Evolutionary conservation across 2,329 filamentous ascomycete species (phyloP).

Genomic region (Cladophialophora yegresii): DNA sequence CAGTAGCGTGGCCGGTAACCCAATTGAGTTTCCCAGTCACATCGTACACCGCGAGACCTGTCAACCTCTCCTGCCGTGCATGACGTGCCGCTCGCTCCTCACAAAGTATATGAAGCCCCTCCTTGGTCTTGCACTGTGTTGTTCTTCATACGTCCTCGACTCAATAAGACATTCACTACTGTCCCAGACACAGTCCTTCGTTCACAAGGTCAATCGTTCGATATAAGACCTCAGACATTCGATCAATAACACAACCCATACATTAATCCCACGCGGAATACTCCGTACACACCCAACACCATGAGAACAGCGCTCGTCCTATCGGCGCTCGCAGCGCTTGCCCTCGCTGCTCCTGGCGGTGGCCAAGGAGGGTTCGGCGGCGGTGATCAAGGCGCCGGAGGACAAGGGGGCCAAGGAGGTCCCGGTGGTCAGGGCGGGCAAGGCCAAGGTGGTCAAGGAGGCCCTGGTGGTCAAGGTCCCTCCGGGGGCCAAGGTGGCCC

Average conservation of each 20-base stretch:
- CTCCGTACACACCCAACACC: constrained; percentile 10
- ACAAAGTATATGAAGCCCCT: constrained; percentile 31
- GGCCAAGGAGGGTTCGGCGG: constrained; percentile 14
- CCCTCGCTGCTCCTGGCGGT: constrained; percentile 31
- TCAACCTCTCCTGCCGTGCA: constrained; percentile 27
- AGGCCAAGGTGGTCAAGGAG: constrained; percentile 23
- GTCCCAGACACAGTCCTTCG: constrained; percentile 24
- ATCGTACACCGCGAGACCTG: constrained; percentile 14
- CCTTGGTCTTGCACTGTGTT: constrained; percentile 13
- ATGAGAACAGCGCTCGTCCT: constrained; percentile 34
- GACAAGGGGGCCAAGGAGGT: constrained; percentile 23
- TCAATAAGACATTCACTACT: constrained; percentile 27
- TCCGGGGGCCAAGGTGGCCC: constrained; percentile 17
- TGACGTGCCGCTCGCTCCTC: constrained; percentile 27
- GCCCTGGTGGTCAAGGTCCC: constrained; percentile 24
- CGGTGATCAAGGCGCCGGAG: constrained; percentile 17
- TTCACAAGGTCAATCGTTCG: constrained; percentile 20
- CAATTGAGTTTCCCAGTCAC: constrained; percentile 23
- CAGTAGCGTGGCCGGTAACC: constrained; percentile 12
- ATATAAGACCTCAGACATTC: constrained; percentile 9
- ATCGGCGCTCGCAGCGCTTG: constrained; percentile 29
- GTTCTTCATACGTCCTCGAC: constrained; percentile 24
- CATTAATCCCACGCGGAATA: constrained; percentile 12
- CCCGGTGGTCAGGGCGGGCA: constrained; percentile 19
- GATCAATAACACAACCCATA: constrained; percentile 7